A percentile compares a stretch with the other conserved stretches of the same genome.
Evolutionary conservation across 1,284 basidiomycete genomes (phyloP).

Genomic region (Pholiota adiposa): DNA sequence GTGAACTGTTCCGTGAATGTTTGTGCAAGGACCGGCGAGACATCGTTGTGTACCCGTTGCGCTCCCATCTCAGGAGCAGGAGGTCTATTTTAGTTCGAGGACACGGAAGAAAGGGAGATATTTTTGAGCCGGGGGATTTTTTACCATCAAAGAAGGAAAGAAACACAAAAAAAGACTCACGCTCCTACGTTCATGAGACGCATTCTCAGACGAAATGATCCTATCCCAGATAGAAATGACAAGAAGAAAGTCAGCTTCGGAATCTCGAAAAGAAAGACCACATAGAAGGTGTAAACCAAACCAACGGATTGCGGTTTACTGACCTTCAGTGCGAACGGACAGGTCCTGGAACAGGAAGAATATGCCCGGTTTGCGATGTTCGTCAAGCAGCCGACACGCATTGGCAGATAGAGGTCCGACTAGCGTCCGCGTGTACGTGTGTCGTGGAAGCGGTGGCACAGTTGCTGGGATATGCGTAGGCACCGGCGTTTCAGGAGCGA

Average conservation of each 20-base stretch:
- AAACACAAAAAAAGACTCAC: slow-evolving; percentile 50
- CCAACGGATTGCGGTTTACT: slow-evolving; percentile 8
- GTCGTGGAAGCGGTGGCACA: slow-evolving; percentile 50
- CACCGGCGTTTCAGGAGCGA: slow-evolving; percentile 19
- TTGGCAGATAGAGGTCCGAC: slow-evolving; percentile 87
- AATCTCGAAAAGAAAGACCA: background rate
- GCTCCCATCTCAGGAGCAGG: slow-evolving; percentile 75
- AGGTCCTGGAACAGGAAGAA: slow-evolving; percentile 62
- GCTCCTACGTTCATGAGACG: slow-evolving; percentile 86
- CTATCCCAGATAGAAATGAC: slow-evolving; percentile 29
- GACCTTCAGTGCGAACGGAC: slow-evolving; percentile 78
- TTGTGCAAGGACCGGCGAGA: slow-evolving; percentile 80
- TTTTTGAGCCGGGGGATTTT: slow-evolving; percentile 11
- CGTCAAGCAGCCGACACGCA: slow-evolving; percentile 81
- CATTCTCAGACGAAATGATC: slow-evolving; percentile 78
- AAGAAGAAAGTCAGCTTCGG: slow-evolving; percentile 17
- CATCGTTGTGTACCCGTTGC: slow-evolving; percentile 60
- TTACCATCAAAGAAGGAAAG: slow-evolving; percentile 8
- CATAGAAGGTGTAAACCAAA: slow-evolving; percentile 2
- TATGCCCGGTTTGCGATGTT: slow-evolving; percentile 81
- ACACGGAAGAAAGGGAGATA: slow-evolving; percentile 8
- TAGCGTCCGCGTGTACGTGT: slow-evolving; percentile 82
- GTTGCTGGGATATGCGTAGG: slow-evolving; percentile 19
- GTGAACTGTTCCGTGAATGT: slow-evolving; percentile 86
- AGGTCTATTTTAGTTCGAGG: slow-evolving; percentile 45